A percentile compares a stretch with the other conserved stretches of the same genome.
Evolutionary conservation across 2,329 filamentous ascomycete species (phyloP).

Genomic region (Xylaria digitata): DNA sequence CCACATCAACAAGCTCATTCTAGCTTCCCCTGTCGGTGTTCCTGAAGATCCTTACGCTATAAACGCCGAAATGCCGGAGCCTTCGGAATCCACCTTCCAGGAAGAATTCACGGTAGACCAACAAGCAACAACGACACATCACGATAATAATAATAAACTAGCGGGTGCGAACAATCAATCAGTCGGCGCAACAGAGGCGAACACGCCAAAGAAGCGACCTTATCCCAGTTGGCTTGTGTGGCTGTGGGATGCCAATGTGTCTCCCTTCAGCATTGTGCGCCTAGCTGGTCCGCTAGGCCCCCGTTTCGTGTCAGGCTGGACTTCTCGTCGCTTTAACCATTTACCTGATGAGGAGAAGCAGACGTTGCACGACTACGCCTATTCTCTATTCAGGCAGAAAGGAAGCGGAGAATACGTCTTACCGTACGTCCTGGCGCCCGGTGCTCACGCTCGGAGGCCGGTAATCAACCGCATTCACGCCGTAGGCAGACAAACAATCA

Average conservation of each 20-base stretch:
- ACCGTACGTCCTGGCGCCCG: slow-evolving; percentile 91
- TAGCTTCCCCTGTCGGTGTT: slow-evolving; percentile 93
- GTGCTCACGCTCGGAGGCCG: slow-evolving; percentile 89
- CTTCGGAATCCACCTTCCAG: slow-evolving; percentile 75
- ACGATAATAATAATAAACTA: slow-evolving; percentile 51
- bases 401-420: slow-evolving; percentile 95
- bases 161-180: slow-evolving; percentile 53
- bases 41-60: slow-evolving; percentile 94
- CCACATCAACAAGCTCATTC: slow-evolving; percentile 92
- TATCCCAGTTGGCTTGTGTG: slow-evolving; percentile 89
- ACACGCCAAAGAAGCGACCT: slow-evolving; percentile 60
- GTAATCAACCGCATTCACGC: slow-evolving; percentile 87
- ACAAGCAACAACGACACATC: slow-evolving; percentile 51
- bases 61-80: slow-evolving; percentile 81
- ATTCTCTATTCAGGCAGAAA: slow-evolving; percentile 90
- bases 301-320: slow-evolving; percentile 94
- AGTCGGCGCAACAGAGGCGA: slow-evolving; percentile 44
- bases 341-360: slow-evolving; percentile 82
- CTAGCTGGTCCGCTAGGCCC: slow-evolving; percentile 90
- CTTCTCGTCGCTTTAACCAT: slow-evolving; percentile 89
- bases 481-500: slow-evolving; percentile 78
- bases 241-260: slow-evolving; percentile 97
- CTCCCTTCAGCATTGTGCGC: slow-evolving; percentile 90
- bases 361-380: slow-evolving; percentile 91
- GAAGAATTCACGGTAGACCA: slow-evolving; percentile 86